Evolutionary conservation across 768 basidiomycete species (phyloP).

Genomic region (Lactifluus rugatus): DNA sequence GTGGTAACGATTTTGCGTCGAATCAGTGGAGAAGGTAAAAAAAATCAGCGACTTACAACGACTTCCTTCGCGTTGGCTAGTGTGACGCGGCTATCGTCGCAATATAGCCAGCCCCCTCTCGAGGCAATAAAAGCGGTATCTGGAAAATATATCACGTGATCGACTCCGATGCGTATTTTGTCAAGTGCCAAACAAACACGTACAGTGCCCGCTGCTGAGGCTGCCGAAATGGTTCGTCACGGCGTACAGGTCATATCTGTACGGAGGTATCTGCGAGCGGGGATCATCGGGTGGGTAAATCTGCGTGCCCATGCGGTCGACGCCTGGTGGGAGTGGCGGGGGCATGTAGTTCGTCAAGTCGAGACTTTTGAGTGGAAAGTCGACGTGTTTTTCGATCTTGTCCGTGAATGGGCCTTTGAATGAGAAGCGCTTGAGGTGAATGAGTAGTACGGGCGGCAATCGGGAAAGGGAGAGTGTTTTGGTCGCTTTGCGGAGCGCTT

Average conservation of each 20-base stretch:
- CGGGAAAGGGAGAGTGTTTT: slow-evolving; percentile 87
- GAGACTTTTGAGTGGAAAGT: slow-evolving; percentile 62
- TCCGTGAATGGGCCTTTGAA: slow-evolving; percentile 88
- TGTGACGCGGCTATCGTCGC: slow-evolving; percentile 86
- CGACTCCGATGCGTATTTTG: not conserved
- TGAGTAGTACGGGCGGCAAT: slow-evolving; percentile 84
- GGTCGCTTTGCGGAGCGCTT: slow-evolving; percentile 72
- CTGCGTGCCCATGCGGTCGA: slow-evolving; percentile 35
- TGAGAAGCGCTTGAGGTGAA: slow-evolving; percentile 89
- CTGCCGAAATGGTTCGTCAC: slow-evolving; percentile 97
- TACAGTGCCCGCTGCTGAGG: slow-evolving; percentile 92
- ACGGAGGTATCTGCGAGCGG: slow-evolving; percentile 75
- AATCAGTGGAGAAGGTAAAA: slow-evolving; percentile 19
- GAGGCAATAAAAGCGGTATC: slow-evolving; percentile 92
- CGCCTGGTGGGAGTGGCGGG: slow-evolving; percentile 58
- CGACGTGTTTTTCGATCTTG: slow-evolving; percentile 91
- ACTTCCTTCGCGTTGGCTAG: slow-evolving; percentile 68
- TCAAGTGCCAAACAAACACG: slow-evolving; percentile 28
- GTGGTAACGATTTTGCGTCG: slow-evolving; percentile 23
- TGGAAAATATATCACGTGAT: slow-evolving; percentile 25
- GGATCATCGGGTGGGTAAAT: slow-evolving; percentile 48
- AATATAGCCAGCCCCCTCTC: slow-evolving; percentile 82
- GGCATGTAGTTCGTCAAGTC: slow-evolving; percentile 81
- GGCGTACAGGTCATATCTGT: slow-evolving; percentile 86
- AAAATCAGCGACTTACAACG: slow-evolving; percentile 47